phyloP scores from a whole-genome alignment of 2,329 filamentous ascomycete genomes.

The Fusarium sambucinum region DNA sequence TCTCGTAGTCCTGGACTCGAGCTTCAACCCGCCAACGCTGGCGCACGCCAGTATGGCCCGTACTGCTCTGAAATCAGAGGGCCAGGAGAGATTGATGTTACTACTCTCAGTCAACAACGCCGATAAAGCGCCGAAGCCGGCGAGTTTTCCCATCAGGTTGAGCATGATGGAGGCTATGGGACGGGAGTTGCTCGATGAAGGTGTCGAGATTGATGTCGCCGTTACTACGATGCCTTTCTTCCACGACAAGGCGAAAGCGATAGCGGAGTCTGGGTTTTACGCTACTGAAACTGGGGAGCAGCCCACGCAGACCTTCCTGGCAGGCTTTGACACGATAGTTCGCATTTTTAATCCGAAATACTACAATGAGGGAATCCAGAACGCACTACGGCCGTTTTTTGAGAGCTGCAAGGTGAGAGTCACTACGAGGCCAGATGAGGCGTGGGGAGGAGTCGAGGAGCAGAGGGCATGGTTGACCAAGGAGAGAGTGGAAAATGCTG shows the following conservation, averaged over 20 bases:
- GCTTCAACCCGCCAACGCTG: constrained; percentile 75
- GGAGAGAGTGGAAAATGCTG: constrained; percentile 63
- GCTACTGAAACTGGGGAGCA: constrained; percentile 10
- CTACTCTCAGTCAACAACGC: constrained; percentile 74
- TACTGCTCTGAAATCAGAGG: constrained; percentile 55
- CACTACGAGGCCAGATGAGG: constrained; percentile 70
- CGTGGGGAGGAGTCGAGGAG: constrained; percentile 65
- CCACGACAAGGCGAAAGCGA: constrained; percentile 74
- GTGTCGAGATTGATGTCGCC: constrained; percentile 69
- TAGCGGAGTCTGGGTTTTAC: constrained; percentile 63
- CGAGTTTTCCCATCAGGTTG: constrained; percentile 74
- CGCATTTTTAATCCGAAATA: constrained; percentile 80
- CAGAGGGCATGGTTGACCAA: constrained; percentile 63
- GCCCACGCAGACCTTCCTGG: constrained; percentile 73
- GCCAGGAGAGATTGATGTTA: constrained; percentile 61
- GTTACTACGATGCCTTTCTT: constrained; percentile 81
- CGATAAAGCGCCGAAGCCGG: constrained; percentile 75
- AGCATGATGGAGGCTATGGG: constrained; percentile 79
- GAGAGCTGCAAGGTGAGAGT: constrained; percentile 71
- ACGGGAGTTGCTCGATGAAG: constrained; percentile 59
- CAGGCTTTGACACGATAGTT: constrained; percentile 81
- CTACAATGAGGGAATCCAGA: constrained; percentile 65
- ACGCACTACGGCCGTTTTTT: constrained; percentile 73
- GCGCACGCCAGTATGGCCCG: constrained; percentile 70
- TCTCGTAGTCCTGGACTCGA: constrained; percentile 73